A percentile compares a stretch with the other conserved stretches of the same genome.
phyloP scores from a whole-genome alignment of 2,329 filamentous ascomycete genomes.

The Golovinomyces cichoracearum region DNA sequence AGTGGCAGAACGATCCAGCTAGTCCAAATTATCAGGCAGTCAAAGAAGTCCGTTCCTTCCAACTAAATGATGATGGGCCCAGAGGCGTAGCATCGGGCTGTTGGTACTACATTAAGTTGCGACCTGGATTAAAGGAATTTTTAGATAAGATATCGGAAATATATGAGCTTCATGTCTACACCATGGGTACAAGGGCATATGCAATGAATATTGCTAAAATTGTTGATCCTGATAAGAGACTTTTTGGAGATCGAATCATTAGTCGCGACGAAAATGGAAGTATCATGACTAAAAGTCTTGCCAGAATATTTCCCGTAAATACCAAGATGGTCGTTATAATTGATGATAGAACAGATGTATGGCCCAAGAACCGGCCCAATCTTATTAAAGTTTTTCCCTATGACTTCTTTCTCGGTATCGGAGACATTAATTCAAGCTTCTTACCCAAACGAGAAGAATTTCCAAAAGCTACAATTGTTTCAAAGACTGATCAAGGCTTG shows the following conservation, averaged over 20 bases:
- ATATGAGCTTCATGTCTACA: constrained; percentile 95
- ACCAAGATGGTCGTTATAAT: constrained; percentile 99
- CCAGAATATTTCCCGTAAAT: constrained; percentile 79
- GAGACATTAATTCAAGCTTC: constrained; percentile 96
- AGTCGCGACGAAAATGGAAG: constrained; percentile 93
- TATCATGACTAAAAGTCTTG: constrained; percentile 68
- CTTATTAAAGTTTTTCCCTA: constrained; percentile 87
- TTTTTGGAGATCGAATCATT: constrained; percentile 85
- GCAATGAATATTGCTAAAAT: constrained; percentile 76
- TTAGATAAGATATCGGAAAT: constrained; percentile 49
- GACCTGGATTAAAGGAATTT: constrained; percentile 62
- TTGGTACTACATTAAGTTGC: constrained; percentile 96
- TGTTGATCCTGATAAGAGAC: constrained; percentile 65
- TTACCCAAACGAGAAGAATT: constrained; percentile 49
- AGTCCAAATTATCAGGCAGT: constrained; percentile 84
- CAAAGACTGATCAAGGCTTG: constrained; percentile 7
- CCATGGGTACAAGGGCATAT: constrained; percentile 96
- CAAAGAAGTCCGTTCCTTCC: constrained; percentile 67
- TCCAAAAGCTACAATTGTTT: constrained; percentile 7
- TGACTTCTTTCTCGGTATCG: constrained; percentile 94
- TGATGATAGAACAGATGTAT: constrained; percentile 87
- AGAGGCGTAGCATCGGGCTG: constrained; percentile 43
- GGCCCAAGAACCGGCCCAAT: constrained; percentile 71
- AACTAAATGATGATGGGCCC: constrained; percentile 64
- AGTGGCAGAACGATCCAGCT: constrained; percentile 71